Base-by-base conservation (phyloP, 2,329 filamentous ascomycete genomes). In the Fusarium dimerum region DNA sequence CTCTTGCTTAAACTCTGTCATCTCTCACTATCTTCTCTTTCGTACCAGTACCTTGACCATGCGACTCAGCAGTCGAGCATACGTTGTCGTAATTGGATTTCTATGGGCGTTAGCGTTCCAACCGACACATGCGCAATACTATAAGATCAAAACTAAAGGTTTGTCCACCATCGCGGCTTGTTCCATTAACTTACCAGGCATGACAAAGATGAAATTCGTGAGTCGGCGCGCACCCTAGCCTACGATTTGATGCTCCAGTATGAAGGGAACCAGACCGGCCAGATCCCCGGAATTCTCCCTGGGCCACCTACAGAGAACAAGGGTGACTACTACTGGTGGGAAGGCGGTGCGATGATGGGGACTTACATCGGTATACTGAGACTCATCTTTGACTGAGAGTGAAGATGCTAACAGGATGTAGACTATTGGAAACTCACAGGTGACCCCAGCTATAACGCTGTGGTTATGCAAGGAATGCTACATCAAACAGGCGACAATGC, bases 271-370 rank as follows among this genome's bases (percentile, higher is more conserved):
- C 62, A 73, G 52, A 71, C 77, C 1, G 80, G 81, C 48, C 70
- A 75, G 64, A 79, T 77, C 15, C 81, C 81, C 7, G 82, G 82
- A 36, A 83, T 83, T 60, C 68, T 84, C 12, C 81, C 81, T 1
- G 81, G 81, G 0, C 82, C 82, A 49, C 81, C 81, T 58, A 66
- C 68, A 2, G 65, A 66, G 30, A 56, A 66, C 15, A 66, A 65
- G 47, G 81, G 81, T 57, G 76, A 80, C 55, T 87, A 87, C 67
- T 89, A 89, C 76, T 90, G 87, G 87, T 90, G 87, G 87, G 84
- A 90, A 66, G 84, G 83, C 6, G 83, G 84, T 47, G 83, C 84
- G 13, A 77, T 90, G 72, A 88, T 87, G 78, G 83, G 85, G 56
- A 81, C 84, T 1, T 73, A 88, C 61, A 76, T 90, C 40, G 85